These are phyloP conservation scores for Huntiella bhutanensis DNA, from an alignment of 2,329 filamentous ascomycete genomes.

Conservation along the genomic window DNA sequence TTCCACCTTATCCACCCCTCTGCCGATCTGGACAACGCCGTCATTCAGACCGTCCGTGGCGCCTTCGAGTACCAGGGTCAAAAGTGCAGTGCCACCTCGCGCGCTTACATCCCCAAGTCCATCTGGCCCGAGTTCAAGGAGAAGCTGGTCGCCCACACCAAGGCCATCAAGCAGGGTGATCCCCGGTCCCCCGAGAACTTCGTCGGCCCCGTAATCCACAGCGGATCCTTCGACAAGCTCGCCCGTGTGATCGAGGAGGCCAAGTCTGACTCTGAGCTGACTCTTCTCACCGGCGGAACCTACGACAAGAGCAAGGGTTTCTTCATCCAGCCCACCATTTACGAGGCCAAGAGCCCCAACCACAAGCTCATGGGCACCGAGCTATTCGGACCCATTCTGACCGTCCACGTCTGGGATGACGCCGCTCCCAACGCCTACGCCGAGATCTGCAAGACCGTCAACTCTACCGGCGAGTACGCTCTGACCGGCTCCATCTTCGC, in stretches of 20 bases:
- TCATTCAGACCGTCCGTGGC: constrained; percentile 63
- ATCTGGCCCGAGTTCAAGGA: constrained; percentile 54
- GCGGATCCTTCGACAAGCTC: constrained; percentile 64
- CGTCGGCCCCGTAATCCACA: constrained; percentile 74
- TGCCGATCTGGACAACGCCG: constrained; percentile 63
- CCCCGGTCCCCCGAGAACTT: constrained; percentile 58
- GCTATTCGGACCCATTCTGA: constrained; percentile 65
- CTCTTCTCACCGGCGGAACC: constrained; percentile 55
- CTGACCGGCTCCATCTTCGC: constrained; percentile 64
- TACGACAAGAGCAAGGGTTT: constrained; percentile 65
- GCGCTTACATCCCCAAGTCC: constrained; percentile 59
- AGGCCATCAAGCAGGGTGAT: constrained; percentile 50
- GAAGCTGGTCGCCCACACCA: constrained; percentile 46
- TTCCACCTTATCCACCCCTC: constrained; percentile 68
- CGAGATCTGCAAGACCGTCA: constrained; percentile 42
- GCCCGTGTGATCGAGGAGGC: constrained; percentile 58
- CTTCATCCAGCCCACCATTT: constrained; percentile 71
- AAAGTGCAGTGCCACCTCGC: constrained; percentile 74
- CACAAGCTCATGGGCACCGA: constrained; percentile 61
- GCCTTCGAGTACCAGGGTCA: constrained; percentile 86
- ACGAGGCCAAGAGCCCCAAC: constrained; percentile 50
- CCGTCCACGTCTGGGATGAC: constrained; percentile 63
- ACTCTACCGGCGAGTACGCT: constrained; percentile 56
- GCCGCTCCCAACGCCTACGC: constrained; percentile 35
- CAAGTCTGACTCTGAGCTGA: constrained; percentile 54